A percentile compares a stretch with the other conserved stretches of the same genome.
These are phyloP conservation scores for Quercus bicolor DNA, from an alignment of 306 rosid species.

Conservation along the genomic window DNA sequence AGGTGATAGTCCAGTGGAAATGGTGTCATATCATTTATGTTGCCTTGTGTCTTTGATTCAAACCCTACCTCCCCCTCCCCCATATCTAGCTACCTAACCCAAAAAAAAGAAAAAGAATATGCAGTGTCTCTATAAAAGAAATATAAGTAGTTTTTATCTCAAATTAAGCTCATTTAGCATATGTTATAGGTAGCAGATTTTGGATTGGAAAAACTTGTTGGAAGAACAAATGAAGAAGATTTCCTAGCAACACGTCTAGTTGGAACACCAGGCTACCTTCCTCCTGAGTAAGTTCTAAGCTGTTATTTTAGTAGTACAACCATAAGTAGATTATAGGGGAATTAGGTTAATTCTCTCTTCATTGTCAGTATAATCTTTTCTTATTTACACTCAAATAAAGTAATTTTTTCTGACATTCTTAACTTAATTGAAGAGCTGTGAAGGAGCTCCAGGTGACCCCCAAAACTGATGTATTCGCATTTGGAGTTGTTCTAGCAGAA, in stretches of 20 bases:
- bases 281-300: constrained; percentile 68
- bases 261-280: constrained; percentile 97
- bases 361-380: neutral
- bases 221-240: constrained; percentile 67
- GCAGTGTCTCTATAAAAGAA: neutral
- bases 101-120: neutral
- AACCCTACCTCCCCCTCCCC: too few species aligned
- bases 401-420: constrained; percentile 6
- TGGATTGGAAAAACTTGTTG: constrained; percentile 75
- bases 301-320: neutral
- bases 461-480: constrained; percentile 66
- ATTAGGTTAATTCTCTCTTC: neutral
- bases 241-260: constrained; percentile 67
- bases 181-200: constrained; percentile 71
- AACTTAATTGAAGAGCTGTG: constrained; percentile 47
- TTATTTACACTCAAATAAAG: neutral
- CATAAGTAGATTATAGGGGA: neutral
- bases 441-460: constrained; percentile 83
- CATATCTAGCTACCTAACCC: too few species aligned
- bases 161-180: neutral
- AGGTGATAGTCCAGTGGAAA: too few species aligned
- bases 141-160: neutral
- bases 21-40: too few species aligned
- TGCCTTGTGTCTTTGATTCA: too few species aligned
- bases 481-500: too few species aligned